Evolutionary conservation across 352 stramenopile species (phyloP).

Genomic region (Pythium aphanidermatum): DNA sequence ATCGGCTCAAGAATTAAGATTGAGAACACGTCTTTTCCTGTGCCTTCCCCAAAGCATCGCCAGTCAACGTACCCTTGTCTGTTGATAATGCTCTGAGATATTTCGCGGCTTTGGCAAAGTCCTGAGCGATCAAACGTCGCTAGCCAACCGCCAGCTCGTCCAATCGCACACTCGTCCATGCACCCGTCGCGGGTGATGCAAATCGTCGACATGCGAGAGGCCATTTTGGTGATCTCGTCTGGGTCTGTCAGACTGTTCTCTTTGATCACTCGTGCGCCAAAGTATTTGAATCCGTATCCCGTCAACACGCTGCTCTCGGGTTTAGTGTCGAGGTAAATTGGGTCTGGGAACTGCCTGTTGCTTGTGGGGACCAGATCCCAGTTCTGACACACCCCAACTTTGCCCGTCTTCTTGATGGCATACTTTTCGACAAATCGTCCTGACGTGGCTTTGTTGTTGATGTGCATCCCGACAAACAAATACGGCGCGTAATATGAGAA

Average conservation of each 20-base stretch:
- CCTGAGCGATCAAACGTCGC: slow-evolving; percentile 12
- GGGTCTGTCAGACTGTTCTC: slow-evolving; percentile 2
- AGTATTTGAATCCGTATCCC: neutral
- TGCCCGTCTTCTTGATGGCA: neutral
- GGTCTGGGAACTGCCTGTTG: slow-evolving; percentile 4
- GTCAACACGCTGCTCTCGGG: neutral
- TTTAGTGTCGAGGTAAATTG: neutral
- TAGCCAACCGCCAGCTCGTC: neutral
- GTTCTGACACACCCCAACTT: slow-evolving; percentile 12
- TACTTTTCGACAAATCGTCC: slow-evolving; percentile 12
- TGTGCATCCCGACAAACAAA: slow-evolving; percentile 12
- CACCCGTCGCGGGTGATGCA: slow-evolving; percentile 9
- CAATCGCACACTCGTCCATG: neutral
- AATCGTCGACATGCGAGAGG: slow-evolving; percentile 1
- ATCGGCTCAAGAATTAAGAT: slow-evolving; percentile 1
- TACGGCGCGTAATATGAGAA: slow-evolving; percentile 6
- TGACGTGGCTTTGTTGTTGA: slow-evolving; percentile 6
- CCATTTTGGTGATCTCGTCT: neutral
- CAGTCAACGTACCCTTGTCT: slow-evolving; percentile 6
- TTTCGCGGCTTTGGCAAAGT: neutral
- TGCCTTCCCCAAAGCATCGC: slow-evolving; percentile 5
- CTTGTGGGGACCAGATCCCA: slow-evolving; percentile 9
- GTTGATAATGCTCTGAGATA: slow-evolving; percentile 4
- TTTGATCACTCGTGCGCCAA: neutral
- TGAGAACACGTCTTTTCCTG: slow-evolving; percentile 1